A percentile compares a stretch with the other conserved stretches of the same genome.
phyloP scores from a whole-genome alignment of 1,139 yeast genomes.

The Hemisphaericaspora xylofermentans region DNA sequence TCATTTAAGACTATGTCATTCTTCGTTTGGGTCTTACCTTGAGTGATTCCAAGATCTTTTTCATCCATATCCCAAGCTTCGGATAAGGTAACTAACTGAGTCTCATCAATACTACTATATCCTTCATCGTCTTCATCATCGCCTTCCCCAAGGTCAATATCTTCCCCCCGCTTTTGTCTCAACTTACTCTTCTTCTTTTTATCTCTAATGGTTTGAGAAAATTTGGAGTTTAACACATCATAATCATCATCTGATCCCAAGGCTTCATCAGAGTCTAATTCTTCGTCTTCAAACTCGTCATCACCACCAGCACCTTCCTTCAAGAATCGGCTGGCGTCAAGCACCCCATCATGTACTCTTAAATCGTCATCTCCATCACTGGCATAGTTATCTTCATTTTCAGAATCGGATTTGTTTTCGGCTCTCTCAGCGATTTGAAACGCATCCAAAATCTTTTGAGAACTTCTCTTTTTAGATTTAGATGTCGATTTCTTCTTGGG shows the following conservation, averaged over 20 bases:
- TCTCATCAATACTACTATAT: conserved; percentile 66
- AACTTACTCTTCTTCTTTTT: conserved; percentile 38
- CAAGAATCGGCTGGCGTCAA: conserved; percentile 43
- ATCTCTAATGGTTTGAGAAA: conserved; percentile 68
- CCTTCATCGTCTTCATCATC: conserved; percentile 40
- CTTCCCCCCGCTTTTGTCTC: conserved; percentile 19
- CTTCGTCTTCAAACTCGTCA: conserved; percentile 57
- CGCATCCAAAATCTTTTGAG: conserved; percentile 43
- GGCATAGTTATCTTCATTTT: conserved; percentile 18
- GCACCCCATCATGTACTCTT: conserved; percentile 38
- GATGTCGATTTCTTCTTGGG: conserved; percentile 6
- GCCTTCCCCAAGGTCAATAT: conserved; percentile 15
- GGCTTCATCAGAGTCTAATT: conserved; percentile 74
- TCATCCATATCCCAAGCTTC: conserved; percentile 90
- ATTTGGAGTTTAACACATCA: conserved; percentile 64
- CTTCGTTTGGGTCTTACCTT: conserved; percentile 17
- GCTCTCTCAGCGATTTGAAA: conserved; percentile 48
- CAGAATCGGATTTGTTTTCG: conserved; percentile 21
- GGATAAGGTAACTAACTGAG: conserved; percentile 70
- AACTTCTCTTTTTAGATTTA: conserved; percentile 26
- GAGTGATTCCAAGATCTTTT: conserved; percentile 34
- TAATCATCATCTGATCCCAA: conserved; percentile 74
- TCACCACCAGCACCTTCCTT: conserved; percentile 25
- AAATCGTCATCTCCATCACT: conserved; percentile 20
- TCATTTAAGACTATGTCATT: conserved; percentile 39